These are phyloP conservation scores for Rhizopogon salebrosus DNA, from an alignment of 768 basidiomycete genomes.

Conservation along the genomic window DNA sequence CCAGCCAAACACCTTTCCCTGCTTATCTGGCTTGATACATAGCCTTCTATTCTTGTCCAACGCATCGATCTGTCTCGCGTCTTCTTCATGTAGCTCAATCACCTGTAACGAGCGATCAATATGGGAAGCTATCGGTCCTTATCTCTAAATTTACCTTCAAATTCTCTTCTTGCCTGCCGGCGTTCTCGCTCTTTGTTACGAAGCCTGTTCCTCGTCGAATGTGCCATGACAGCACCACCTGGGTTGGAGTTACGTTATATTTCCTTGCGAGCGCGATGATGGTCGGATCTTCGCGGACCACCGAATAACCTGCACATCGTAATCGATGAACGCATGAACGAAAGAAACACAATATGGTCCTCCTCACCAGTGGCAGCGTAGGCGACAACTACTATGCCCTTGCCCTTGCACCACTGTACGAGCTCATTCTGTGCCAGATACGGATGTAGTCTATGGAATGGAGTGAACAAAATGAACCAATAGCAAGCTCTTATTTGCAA, in stretches of 20 bases:
- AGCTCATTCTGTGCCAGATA: constrained; percentile 41
- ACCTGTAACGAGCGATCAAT: constrained; percentile 16
- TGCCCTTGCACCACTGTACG: constrained; percentile 33
- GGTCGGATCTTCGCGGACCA: constrained; percentile 29
- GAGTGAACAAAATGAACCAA: constrained; percentile 24
- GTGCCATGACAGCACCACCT: constrained; percentile 54
- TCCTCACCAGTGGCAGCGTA: constrained; percentile 41
- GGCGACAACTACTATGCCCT: constrained; percentile 41
- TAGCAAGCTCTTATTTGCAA: constrained; percentile 29
- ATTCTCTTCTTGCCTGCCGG: constrained; percentile 45
- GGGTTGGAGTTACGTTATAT: constrained; percentile 42
- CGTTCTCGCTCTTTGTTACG: constrained; percentile 49
- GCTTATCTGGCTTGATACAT: constrained; percentile 18
- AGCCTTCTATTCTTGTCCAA: constrained; percentile 29
- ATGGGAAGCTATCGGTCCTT: not conserved
- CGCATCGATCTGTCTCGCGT: constrained; percentile 26
- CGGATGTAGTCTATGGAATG: constrained; percentile 20
- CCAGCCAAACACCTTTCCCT: constrained; percentile 39
- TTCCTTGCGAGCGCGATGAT: constrained; percentile 30
- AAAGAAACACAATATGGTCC: constrained; percentile 1
- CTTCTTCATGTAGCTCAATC: constrained; percentile 25
- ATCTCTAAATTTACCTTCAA: constrained; percentile 31
- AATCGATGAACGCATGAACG: not conserved
- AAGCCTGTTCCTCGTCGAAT: constrained; percentile 48
- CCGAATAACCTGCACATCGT: constrained; percentile 12